A percentile compares a stretch with the other conserved stretches of the same genome.
Evolutionary conservation across 495 filamentous ascomycete species (phyloP).

Genomic region (Lasiosphaeria hispida): DNA sequence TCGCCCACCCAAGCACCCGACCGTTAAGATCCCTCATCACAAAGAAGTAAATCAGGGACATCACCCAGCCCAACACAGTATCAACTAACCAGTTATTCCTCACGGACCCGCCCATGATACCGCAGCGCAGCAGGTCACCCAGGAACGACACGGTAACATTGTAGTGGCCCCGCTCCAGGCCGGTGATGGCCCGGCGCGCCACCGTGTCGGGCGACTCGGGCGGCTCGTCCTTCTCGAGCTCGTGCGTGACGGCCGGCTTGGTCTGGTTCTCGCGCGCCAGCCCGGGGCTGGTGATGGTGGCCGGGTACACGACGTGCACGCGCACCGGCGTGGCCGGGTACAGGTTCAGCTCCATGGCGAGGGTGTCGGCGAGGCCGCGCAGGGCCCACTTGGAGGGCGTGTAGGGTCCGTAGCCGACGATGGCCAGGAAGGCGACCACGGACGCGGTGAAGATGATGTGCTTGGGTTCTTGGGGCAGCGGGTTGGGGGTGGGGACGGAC

Average conservation of each 20-base stretch:
- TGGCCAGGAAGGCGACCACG: slow-evolving; percentile 66
- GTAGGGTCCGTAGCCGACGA: slow-evolving; percentile 86
- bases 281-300: slow-evolving; percentile 73
- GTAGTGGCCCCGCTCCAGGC: slow-evolving; percentile 77
- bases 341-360: slow-evolving; percentile 78
- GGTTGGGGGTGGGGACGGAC: slow-evolving; percentile 12
- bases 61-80: slow-evolving; percentile 56
- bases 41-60: slow-evolving; percentile 60
- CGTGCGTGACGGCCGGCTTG: slow-evolving; percentile 79
- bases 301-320: slow-evolving; percentile 82
- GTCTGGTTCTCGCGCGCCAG: slow-evolving; percentile 72
- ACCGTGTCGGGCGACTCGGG: slow-evolving; percentile 75
- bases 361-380: slow-evolving; percentile 74
- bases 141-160: slow-evolving; percentile 69
- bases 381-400: slow-evolving; percentile 83
- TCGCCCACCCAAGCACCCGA: slow-evolving; percentile 58
- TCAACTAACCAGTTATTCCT: slow-evolving; percentile 61
- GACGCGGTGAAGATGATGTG: slow-evolving; percentile 90
- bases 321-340: slow-evolving; percentile 69
- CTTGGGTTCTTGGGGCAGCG: slow-evolving; percentile 55
- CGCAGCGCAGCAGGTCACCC: slow-evolving; percentile 65
- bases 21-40: slow-evolving; percentile 56
- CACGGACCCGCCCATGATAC: slow-evolving; percentile 53
- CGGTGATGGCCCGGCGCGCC: slow-evolving; percentile 64
- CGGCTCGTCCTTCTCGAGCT: slow-evolving; percentile 79